Percentiles rank a stretch among this genome's conserved stretches.
phyloP scores from a whole-genome alignment of 2,329 filamentous ascomycete genomes.

The Colletotrichum neosansevieriae region DNA sequence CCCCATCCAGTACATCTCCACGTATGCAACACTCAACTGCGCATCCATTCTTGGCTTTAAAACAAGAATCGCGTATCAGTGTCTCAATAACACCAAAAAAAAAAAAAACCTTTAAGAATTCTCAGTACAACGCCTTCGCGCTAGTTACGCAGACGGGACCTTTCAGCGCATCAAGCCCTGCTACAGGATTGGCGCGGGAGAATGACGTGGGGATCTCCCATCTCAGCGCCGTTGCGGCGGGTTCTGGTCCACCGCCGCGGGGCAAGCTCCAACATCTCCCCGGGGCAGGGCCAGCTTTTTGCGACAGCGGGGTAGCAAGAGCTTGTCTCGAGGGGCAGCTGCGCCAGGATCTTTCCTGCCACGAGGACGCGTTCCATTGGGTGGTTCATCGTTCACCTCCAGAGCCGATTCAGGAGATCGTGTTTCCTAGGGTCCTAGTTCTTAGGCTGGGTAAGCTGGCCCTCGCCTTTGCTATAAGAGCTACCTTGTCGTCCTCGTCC shows the following conservation, averaged over 20 bases:
- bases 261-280: slow-evolving; percentile 31
- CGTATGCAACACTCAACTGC: too few species aligned
- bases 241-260: slow-evolving; percentile 18
- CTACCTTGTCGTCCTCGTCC: slow-evolving; percentile 3
- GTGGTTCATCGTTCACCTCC: slow-evolving; percentile 7
- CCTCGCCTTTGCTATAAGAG: slow-evolving; percentile 1
- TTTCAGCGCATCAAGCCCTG: slow-evolving; percentile 16
- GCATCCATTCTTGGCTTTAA: neutral
- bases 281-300: neutral
- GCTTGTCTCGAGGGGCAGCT: slow-evolving; percentile 17
- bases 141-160: neutral
- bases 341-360: slow-evolving; percentile 11
- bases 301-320: slow-evolving; percentile 32
- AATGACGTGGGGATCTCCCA: slow-evolving; percentile 33
- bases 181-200: slow-evolving; percentile 36
- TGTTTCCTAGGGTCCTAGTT: slow-evolving; percentile 7
- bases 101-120: neutral
- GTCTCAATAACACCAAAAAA: neutral
- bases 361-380: slow-evolving; percentile 33
- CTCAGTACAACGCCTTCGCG: neutral
- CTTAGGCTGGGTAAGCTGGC: slow-evolving; percentile 1
- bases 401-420: slow-evolving; percentile 12
- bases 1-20: too few species aligned
- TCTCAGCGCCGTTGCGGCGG: slow-evolving; percentile 18
- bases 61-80: neutral